A percentile compares a stretch with the other conserved stretches of the same genome.
Evolutionary conservation across 2,329 filamentous ascomycete species (phyloP).

Genomic region (Exophiala bonariae): DNA sequence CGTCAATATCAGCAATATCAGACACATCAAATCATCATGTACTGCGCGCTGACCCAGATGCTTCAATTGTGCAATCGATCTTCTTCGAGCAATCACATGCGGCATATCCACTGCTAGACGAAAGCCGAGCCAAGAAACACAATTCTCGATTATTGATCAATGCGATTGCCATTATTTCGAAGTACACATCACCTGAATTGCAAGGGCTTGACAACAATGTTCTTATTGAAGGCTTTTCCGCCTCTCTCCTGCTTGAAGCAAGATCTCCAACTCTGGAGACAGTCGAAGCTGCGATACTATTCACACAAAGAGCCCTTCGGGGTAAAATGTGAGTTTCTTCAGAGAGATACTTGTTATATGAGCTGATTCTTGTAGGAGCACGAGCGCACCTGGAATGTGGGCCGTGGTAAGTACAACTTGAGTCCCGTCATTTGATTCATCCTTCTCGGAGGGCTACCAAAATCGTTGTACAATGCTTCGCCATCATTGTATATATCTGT

Average conservation of each 20-base stretch:
- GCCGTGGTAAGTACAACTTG: conserved; percentile 1
- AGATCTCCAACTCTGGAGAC: conserved; percentile 13
- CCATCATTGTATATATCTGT: too few species aligned
- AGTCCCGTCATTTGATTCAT: too few species aligned
- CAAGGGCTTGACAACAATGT: conserved; percentile 16
- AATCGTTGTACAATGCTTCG: too few species aligned
- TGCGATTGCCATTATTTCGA: conserved; percentile 16
- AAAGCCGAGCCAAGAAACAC: conserved; percentile 10
- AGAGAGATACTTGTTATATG: not conserved
- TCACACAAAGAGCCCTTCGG: conserved; percentile 14
- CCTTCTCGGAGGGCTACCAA: too few species aligned
- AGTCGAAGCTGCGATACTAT: conserved; percentile 13
- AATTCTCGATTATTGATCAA: conserved; percentile 7
- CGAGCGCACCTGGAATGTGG: conserved; percentile 14
- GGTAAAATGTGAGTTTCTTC: conserved; percentile 10
- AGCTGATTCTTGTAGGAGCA: conserved; percentile 9
- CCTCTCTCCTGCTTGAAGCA: conserved; percentile 13
- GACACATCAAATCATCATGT: conserved; percentile 3
- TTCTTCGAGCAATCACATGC: conserved; percentile 11
- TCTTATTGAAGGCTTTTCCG: conserved; percentile 13
- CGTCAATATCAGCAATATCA: conserved; percentile 5
- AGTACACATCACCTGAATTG: conserved; percentile 16
- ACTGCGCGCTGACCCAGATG: conserved; percentile 6
- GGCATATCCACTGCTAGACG: conserved; percentile 12
- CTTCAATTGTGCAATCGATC: conserved; percentile 5